Evolutionary conservation across 2,329 filamentous ascomycete species (phyloP), one percentile per base, ranked within the genome.

Genomic region (Trichoderma semiorbis): DNA sequence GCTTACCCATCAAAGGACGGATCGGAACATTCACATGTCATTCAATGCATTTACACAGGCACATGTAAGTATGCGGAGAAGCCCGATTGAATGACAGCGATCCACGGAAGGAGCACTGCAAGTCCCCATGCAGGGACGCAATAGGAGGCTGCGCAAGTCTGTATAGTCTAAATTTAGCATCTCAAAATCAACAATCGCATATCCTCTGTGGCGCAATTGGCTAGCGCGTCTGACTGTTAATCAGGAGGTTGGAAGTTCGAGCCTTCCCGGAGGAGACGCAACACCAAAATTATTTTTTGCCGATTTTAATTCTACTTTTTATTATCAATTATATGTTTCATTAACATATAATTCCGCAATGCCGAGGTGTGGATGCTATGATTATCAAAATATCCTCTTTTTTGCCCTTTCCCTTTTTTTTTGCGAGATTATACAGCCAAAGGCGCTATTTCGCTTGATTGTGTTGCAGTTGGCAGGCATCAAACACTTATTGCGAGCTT

Each of bases 141-240:
- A 16, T 26, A 24, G 14, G 60, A 43, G 24, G 36, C 5, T 10
- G 0, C 21, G 0, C 8, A n/a, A 57, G 50, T 16, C 39, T 43
- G 39, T 67, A 67, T 67, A 69, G 12, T 21, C 16, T 28, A 28
- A 26, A 10, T 53, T 60, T 53, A 47, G 66, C 8, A 12, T 2
- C 2, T 7, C 5, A 6, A 18, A 55, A 64, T 36, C 58, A 65
- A 55, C 14, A 26, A 63, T 8, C 26, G 53, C 10, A 34, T 26
- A 55, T 76, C 76, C 75, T 75, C 75, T 72, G 85, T 89, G 80
- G 81, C 82, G 74, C 81, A 83, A 78, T 85, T 87, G 86, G 85
- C 84, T 87, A 87, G 85, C 85, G 85, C 85, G 86, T 87, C 83
- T 84, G 85, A 87, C 85, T 87, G 85, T 87, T 87, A 87, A 73